Percentiles rank a stretch among this genome's conserved stretches.
These are phyloP conservation scores for Elongisporangium prolatum DNA, from an alignment of 352 stramenopile species.

Conservation along the genomic window DNA sequence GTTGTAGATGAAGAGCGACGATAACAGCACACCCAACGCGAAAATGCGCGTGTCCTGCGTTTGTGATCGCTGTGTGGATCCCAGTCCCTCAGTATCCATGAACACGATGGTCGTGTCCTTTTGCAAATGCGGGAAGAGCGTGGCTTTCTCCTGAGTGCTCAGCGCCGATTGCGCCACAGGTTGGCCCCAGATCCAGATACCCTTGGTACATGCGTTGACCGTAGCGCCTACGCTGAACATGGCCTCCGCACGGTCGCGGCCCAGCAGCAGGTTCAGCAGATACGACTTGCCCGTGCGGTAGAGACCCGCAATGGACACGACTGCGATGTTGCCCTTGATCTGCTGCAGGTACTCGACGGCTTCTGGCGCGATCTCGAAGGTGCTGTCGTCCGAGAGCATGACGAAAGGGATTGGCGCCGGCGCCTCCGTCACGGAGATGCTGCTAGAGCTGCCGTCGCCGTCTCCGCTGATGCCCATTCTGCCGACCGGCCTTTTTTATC, in stretches of 20 bases:
- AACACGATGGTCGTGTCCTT: slow-evolving; percentile 56
- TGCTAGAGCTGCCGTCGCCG: not conserved
- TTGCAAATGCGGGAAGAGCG: slow-evolving; percentile 33
- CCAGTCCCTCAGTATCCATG: slow-evolving; percentile 76
- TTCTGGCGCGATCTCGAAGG: slow-evolving; percentile 53
- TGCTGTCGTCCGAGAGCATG: slow-evolving; percentile 61
- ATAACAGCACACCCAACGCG: slow-evolving; percentile 56
- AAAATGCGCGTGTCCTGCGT: slow-evolving; percentile 77
- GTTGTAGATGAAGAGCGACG: slow-evolving; percentile 79
- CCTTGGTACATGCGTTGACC: slow-evolving; percentile 75
- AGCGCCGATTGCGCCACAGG: slow-evolving; percentile 20
- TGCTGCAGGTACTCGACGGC: slow-evolving; percentile 54
- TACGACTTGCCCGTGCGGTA: slow-evolving; percentile 83
- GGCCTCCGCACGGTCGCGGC: slow-evolving; percentile 30
- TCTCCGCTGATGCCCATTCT: not conserved
- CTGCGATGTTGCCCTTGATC: slow-evolving; percentile 50
- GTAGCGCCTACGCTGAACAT: slow-evolving; percentile 78
- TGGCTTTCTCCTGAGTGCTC: slow-evolving; percentile 3
- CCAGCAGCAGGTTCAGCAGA: slow-evolving; percentile 66
- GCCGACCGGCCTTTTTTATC: not conserved
- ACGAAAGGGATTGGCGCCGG: slow-evolving; percentile 59
- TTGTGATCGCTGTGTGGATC: slow-evolving; percentile 52
- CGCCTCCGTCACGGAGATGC: not conserved
- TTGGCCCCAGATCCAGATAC: slow-evolving; percentile 80
- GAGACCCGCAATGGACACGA: slow-evolving; percentile 68